Evolutionary conservation across 2,329 filamentous ascomycete species (phyloP).

Genomic region (Aspergillus versicolor): DNA sequence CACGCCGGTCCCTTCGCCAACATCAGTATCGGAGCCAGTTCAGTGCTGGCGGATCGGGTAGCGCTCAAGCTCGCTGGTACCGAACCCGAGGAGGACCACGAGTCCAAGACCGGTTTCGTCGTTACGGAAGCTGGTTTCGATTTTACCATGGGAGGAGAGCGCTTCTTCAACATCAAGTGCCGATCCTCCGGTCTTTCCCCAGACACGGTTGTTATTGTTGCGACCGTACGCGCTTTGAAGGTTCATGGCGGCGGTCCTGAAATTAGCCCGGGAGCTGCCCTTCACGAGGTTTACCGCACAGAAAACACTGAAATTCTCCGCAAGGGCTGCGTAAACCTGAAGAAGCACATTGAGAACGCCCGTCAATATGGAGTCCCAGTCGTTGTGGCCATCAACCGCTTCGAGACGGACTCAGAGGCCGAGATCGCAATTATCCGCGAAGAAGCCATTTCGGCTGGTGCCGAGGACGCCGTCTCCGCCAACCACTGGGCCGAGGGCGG

Average conservation of each 20-base stretch:
- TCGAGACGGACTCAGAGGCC: conserved; percentile 88
- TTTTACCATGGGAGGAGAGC: conserved; percentile 99
- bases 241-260: conserved; percentile 96
- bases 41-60: conserved; percentile 90
- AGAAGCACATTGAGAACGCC: conserved; percentile 92
- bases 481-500: conserved; percentile 98
- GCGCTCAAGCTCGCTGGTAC: conserved; percentile 94
- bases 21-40: conserved; percentile 96
- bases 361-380: conserved; percentile 87
- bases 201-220: conserved; percentile 91
- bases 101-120: conserved; percentile 83
- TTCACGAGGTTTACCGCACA: conserved; percentile 85
- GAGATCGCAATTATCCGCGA: conserved; percentile 88
- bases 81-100: conserved; percentile 83
- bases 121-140: conserved; percentile 98
- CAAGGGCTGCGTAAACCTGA: conserved; percentile 87
- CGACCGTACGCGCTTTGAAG: conserved; percentile 92
- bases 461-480: conserved; percentile 87
- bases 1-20: conserved; percentile 98
- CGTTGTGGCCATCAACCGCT: conserved; percentile 95
- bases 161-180: conserved; percentile 99
- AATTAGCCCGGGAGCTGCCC: conserved; percentile 79
- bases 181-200: conserved; percentile 88
- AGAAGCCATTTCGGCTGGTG: conserved; percentile 86
- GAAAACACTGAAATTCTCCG: conserved; percentile 93